These are phyloP conservation scores for Aurinia saxatilis DNA, from an alignment of 345 rosid species.

Conservation along the genomic window DNA sequence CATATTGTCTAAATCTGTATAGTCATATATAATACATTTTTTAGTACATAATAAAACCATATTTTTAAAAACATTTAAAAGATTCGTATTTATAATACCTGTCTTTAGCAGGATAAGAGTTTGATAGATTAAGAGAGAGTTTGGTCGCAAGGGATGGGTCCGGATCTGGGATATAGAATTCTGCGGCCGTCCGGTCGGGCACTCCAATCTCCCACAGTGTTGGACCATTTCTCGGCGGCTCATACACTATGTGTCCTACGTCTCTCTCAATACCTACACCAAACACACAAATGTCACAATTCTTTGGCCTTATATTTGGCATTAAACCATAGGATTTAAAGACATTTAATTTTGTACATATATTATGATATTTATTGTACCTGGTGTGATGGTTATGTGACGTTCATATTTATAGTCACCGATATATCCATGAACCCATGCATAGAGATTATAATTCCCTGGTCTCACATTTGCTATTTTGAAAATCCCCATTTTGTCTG, in stretches of 20 bases:
- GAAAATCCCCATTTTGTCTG: slow-evolving; percentile 53
- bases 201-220: slow-evolving; percentile 85
- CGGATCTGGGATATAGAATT: slow-evolving; percentile 61
- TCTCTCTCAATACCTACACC: slow-evolving; percentile 37
- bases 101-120: slow-evolving; percentile 9
- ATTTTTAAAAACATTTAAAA: too few relatives aligned
- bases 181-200: slow-evolving; percentile 71
- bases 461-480: slow-evolving; percentile 46
- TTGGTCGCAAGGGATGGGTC: slow-evolving; percentile 43
- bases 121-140: slow-evolving; percentile 17
- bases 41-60: neutral
- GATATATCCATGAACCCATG: slow-evolving; percentile 60
- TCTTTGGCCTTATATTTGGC: neutral
- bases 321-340: neutral
- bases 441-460: slow-evolving; percentile 59
- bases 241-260: slow-evolving; percentile 38
- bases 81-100: slow-evolving; percentile 24
- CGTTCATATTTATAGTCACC: slow-evolving; percentile 49
- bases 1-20: slow-evolving; percentile 70
- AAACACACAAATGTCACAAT: neutral
- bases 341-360: too few relatives aligned
- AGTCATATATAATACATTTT: neutral
- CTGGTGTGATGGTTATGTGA: slow-evolving; percentile 41
- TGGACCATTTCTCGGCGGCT: slow-evolving; percentile 70
- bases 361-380: slow-evolving; percentile 19